Conservation (phyloP, 345 rosid species). For the Bruguiera sexangula region DNA sequence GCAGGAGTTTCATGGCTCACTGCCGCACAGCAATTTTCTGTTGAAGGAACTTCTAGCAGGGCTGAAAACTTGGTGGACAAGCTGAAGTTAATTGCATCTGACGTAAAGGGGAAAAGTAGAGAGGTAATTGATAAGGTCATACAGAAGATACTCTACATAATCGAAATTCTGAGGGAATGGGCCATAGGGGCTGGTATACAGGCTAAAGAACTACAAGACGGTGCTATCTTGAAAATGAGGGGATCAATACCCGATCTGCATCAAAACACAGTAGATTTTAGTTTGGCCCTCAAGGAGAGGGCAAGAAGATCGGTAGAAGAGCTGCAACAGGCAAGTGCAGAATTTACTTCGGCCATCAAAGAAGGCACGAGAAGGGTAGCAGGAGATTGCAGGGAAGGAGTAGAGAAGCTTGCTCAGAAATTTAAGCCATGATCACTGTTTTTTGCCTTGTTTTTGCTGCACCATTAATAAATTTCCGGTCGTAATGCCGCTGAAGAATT, state of each 20-base stretch:
- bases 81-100: conserved; percentile 55
- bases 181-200: conserved; percentile 21
- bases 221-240: conserved; percentile 30
- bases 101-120: conserved; percentile 50
- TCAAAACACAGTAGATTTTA: conserved; percentile 47
- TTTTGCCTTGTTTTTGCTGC: background rate
- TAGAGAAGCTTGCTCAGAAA: conserved; percentile 63
- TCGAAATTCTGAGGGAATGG: conserved; percentile 48
- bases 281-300: conserved; percentile 24
- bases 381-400: conserved; percentile 58
- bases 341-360: conserved; percentile 40
- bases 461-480: conserved; percentile 19
- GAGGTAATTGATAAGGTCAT: conserved; percentile 47
- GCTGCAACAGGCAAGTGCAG: conserved; percentile 55
- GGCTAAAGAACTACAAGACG: conserved; percentile 15
- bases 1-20: conserved; percentile 56
- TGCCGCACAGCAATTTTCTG: conserved; percentile 47
- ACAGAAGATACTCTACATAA: conserved; percentile 39
- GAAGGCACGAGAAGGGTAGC: conserved; percentile 56
- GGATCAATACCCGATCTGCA: conserved; percentile 50
- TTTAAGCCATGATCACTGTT: conserved; percentile 36
- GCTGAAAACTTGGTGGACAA: conserved; percentile 49
- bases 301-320: conserved; percentile 42
- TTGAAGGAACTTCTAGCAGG: conserved; percentile 55
- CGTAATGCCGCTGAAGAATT: conserved; percentile 7